Base-by-base conservation (phyloP, 2,329 filamentous ascomycete species). In the Huntiella moniliformis region DNA sequence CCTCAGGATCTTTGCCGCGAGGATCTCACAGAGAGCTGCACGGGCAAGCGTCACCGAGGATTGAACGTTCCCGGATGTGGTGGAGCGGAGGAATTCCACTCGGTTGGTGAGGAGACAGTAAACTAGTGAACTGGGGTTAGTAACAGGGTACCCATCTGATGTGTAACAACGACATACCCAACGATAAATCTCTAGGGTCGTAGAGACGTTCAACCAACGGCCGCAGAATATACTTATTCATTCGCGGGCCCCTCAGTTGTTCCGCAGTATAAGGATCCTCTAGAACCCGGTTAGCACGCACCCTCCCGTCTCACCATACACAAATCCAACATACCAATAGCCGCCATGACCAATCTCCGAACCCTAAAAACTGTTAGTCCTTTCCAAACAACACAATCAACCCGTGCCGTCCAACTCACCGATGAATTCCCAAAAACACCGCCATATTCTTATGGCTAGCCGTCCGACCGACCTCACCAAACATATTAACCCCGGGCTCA, bases 81-180 rank as follows among this genome's bases (percentile, higher is more conserved):
- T 77, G 53, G 82, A 75, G 38, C 75, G 70, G 31, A 81, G 64
- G 55, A 83, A 83, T 51, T 82, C 75, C 46, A 77, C 70, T 11
- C 77, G 68, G 53, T 84, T 83, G 48, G 80, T 77, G 18, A 84
- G 66, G 16, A 84, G 63, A 56, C 78, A 82, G 56, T 82, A 83
- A 0, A 82, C 76, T 74, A 51, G 22, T 4, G 11, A 17, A 13
- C 11, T 12, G 47, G 6, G 15, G 35, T 51, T 32, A 37, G 37
- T 38, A 35, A 33, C 7, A 34, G 43, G 44, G 22, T 28, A 1
- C 10, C 22, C 22, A 49, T 16, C 12, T 4, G 5, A 12, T 12
- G 13, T 6, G n/a, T 4, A 38, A 33, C 15, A 35, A 39, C 15
- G 22, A 39, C 61, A 32, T 60, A 71, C 70, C 64, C 42, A 75